Evolutionary conservation across 169 alveolate genomes (phyloP), one percentile per base, ranked within the genome.

Genomic region (Fabrea salina): DNA sequence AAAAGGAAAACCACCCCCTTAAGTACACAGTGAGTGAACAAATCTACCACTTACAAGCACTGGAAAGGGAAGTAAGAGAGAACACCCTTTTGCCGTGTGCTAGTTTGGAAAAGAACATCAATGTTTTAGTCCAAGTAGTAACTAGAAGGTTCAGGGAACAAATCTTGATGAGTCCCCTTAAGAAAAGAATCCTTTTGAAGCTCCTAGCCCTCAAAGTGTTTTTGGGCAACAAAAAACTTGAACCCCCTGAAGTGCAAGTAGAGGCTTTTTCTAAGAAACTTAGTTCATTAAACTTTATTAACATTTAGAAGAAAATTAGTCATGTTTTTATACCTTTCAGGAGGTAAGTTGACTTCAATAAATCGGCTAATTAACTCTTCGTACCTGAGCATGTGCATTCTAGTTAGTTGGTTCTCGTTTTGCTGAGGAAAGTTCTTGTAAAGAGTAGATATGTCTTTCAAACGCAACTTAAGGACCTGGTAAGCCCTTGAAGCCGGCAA

Each of bases 401-500:
- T 68, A 8, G 78, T 56, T 22, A 54, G 67, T n/a, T n/a, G n/a
- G n/a, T n/a, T n/a, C n/a, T 11, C 66, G 6, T 11, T 33, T 22
- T 54, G 66, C 33, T 7, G 39, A 6, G 66, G 66, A 7, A 54
- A 61, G 11, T 61, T 61, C n/a, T 68, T 68, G 44, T 68, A 64
- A 32, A 68, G 30, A 43, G 64, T 30, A 1, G 66, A 13, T 7
- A 68, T 64, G n/a, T 68, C 40, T 3, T 68, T 68, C 11, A 68
- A 64, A 2, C 78, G 40, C 19, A 16, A 11, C 39, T 43, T 16
- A 1, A 68, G 67, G 3, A 30, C 27, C 25, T 13, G 11, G 27
- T 68, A 44, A 16, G 78, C 78, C 2, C 33, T n/a, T 41, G 64
- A 43, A 8, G n/a, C 11, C 8, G 78, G 78, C 64, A 68, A 44